Evolutionary conservation across 2,329 filamentous ascomycete species (phyloP), one percentile per base, ranked within the genome.

Genomic region (Gnomoniopsis sp.): DNA sequence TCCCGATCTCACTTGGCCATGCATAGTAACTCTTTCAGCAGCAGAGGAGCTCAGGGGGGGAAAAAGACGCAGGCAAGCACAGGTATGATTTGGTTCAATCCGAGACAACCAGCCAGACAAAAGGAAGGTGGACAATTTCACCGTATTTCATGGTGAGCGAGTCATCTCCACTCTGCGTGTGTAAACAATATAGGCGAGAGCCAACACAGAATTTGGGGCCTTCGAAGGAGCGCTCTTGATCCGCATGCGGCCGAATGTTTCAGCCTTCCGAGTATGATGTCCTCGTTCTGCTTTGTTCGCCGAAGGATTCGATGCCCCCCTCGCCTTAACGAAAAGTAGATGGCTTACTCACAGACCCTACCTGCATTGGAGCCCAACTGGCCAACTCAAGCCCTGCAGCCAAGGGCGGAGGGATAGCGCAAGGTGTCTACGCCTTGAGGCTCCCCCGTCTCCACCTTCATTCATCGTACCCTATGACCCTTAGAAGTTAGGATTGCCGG

Each of bases 231-330:
- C 12, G 22, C 23, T 43, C 23, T 44, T 44, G 34, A 34, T 47
- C 52, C 52, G 52, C 52, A 54, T 54, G 52, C 52, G 41, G 52
- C 52, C n/a, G 17, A 36, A 54, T 36, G 41, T 47, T 54, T 47
- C 43, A 47, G 52, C 43, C n/a, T 6, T 21, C 50, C 41, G 14
- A 22, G 36, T 14, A 8, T 14, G 30, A n/a, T 36, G 38, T 7
- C 23, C 14, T 47, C 23, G 41, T 33, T 33, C 17, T 54, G 52
- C 52, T 54, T 54, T 54, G 52, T 54, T 21, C 52, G 21, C 12
- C 26, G 30, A 21, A 21, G 17, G 52, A 23, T 17, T 47, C 14
- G 23, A 22, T 46, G 3, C 36, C 14, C n/a, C 30, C 19, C 17
- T 44, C 50, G n/a, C 43, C 23, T 22, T 43, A 38, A 53, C 51